phyloP scores from a whole-genome alignment of 2,329 filamentous ascomycete species.

The Neospermospora avenae region DNA sequence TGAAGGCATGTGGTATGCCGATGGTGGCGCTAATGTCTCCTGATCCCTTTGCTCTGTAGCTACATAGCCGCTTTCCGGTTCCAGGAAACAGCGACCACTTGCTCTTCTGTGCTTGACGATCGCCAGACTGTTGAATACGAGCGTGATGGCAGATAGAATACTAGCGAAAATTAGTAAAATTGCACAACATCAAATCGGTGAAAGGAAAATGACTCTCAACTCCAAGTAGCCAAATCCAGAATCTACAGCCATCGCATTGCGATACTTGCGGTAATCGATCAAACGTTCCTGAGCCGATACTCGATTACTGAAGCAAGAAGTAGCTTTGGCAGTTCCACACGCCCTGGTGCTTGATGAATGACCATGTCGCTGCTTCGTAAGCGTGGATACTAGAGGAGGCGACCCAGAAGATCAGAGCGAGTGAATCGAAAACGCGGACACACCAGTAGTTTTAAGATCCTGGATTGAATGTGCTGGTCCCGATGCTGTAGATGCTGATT shows the following conservation, averaged over 20 bases:
- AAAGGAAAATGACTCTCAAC: slow-evolving; percentile 17
- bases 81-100: slow-evolving; percentile 17
- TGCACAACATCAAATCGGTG: neutral
- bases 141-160: slow-evolving; percentile 20
- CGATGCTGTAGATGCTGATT: slow-evolving; percentile 43
- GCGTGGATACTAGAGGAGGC: slow-evolving; percentile 22
- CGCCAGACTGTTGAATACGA: slow-evolving; percentile 11
- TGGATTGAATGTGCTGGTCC: slow-evolving; percentile 33
- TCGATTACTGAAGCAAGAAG: slow-evolving; percentile 9
- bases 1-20: too few species aligned
- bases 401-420: slow-evolving; percentile 52
- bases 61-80: neutral
- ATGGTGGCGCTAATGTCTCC: neutral
- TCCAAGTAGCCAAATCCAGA: slow-evolving; percentile 22
- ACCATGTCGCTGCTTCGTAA: slow-evolving; percentile 14
- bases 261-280: slow-evolving; percentile 15
- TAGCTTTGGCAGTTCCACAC: neutral
- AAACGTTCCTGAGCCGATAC: slow-evolving; percentile 6
- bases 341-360: slow-evolving; percentile 6
- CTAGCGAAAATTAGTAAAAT: slow-evolving; percentile 9
- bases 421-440: slow-evolving; percentile 48
- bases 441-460: slow-evolving; percentile 52
- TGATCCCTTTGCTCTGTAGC: neutral
- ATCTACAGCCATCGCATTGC: slow-evolving; percentile 21
- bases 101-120: slow-evolving; percentile 20